Evolutionary conservation across 768 basidiomycete genomes (phyloP).

Genomic region (Tulasnella sp.): DNA sequence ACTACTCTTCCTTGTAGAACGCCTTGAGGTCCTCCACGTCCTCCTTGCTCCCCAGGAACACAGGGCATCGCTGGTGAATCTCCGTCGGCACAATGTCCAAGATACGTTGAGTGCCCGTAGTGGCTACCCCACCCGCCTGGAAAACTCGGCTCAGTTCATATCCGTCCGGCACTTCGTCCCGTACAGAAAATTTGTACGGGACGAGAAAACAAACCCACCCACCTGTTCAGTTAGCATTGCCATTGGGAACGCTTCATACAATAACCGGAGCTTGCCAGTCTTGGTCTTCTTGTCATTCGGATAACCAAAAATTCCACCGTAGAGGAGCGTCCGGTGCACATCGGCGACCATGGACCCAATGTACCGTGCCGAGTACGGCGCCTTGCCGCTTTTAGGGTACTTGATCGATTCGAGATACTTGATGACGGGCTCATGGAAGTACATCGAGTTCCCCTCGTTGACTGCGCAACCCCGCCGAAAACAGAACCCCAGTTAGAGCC

Average conservation of each 20-base stretch:
- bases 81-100: constrained; percentile 80
- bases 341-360: constrained; percentile 99
- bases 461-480: constrained; percentile 36
- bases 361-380: constrained; percentile 86
- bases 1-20: constrained; percentile 55
- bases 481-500: background rate
- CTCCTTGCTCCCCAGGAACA: constrained; percentile 90
- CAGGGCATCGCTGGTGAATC: constrained; percentile 89
- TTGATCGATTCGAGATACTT: constrained; percentile 90
- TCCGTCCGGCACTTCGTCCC: background rate
- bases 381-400: constrained; percentile 67
- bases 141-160: constrained; percentile 29
- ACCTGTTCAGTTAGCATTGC: constrained; percentile 92
- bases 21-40: constrained; percentile 87
- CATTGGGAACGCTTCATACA: constrained; percentile 99
- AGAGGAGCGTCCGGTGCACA: constrained; percentile 91
- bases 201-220: constrained; percentile 30
- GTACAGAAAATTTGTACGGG: constrained; percentile 18
- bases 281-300: constrained; percentile 98
- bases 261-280: constrained; percentile 85
- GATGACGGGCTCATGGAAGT: constrained; percentile 78
- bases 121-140: constrained; percentile 93
- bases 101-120: constrained; percentile 90
- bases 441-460: constrained; percentile 97
- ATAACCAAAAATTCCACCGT: constrained; percentile 98